Evolutionary conservation across 352 stramenopile genomes (phyloP), one percentile per base, ranked within the genome.

Genomic region (Globisporangium paroecandrum): DNA sequence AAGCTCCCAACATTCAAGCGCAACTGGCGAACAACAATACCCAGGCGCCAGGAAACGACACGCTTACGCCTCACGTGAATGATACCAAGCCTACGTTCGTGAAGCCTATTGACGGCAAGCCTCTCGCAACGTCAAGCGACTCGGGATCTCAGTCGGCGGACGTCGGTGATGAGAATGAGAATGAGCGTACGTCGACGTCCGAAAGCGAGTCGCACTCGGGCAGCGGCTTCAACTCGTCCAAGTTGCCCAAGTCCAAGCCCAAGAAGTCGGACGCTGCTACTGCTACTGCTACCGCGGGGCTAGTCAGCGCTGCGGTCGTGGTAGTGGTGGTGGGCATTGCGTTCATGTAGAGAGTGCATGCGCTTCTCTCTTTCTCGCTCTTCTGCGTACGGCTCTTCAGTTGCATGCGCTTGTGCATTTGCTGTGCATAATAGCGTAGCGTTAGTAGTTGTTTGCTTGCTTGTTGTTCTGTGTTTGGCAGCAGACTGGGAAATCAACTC

Each of bases 321-420:
- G 25, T 3, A 1, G 43, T 65, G 9, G 59, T 27, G 43, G 18
- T 51, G 8, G 25, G 8, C 54, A 1, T 54, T 55, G 25, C 27
- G 41, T 61, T 61, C 55, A 32, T 65, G 59, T 65, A 65, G 41
- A 22, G 55, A 25, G 20, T 6, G 53, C 18, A 24, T 7, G 1
- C 1, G 5, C 10, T n/a, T 49, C 15, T 49, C 38, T 20, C 13
- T 27, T 25, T 58, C 25, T 24, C 29, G 12, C 12, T 32, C 53
- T 58, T 32, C 3, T 29, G 25, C 13, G 13, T 13, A n/a, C n/a
- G 51, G 24, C 13, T 58, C 15, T 18, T 13, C 3, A 4, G 10
- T 38, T 36, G 25, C 13, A 2, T 38, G 24, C 51, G 9, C 29
- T 34, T 57, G 51, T 57, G 22, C 54, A 59, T 41, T 24, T 41